Evolutionary conservation across 2,329 filamentous ascomycete species (phyloP).

Genomic region (Didymellaceae sp.): DNA sequence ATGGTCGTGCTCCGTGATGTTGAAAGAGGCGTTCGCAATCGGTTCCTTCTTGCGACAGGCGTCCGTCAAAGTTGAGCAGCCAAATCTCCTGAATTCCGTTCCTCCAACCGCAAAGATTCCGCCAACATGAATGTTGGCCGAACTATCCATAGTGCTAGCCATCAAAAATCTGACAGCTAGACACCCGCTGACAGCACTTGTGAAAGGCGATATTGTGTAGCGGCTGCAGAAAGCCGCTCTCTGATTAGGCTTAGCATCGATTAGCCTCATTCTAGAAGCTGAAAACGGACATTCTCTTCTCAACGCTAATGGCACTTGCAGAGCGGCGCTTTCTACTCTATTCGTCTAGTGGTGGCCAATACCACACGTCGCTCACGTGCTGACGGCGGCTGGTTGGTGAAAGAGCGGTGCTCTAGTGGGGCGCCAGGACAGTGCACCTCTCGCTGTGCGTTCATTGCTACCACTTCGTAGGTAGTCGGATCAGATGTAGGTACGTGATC

Average conservation of each 20-base stretch:
- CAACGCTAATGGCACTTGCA: neutral
- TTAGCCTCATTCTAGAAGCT: constrained; percentile 16
- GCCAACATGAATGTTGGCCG: too few relatives aligned
- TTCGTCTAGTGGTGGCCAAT: neutral
- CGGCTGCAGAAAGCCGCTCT: constrained; percentile 3
- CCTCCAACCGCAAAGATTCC: neutral
- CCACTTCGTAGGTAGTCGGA: neutral
- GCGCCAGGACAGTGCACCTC: too few relatives aligned
- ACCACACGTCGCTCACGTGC: neutral
- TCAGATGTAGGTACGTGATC: neutral
- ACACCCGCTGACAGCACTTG: too few relatives aligned
- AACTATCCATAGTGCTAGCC: too few relatives aligned
- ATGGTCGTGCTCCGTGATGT: neutral
- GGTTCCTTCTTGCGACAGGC: neutral
- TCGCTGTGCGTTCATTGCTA: too few relatives aligned
- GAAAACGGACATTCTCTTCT: neutral
- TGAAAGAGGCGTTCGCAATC: constrained; percentile 2
- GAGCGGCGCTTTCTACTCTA: constrained; percentile 1
- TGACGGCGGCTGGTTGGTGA: neutral
- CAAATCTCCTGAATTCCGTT: neutral
- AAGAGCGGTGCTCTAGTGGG: too few relatives aligned
- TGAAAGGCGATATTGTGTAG: neutral
- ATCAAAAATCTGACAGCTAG: too few relatives aligned
- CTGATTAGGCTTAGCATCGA: neutral
- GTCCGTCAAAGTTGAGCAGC: neutral